Evolutionary conservation across 768 basidiomycete species (phyloP), one percentile per base, ranked within the genome.

Genomic region (Omphalotus guepiniiformis): DNA sequence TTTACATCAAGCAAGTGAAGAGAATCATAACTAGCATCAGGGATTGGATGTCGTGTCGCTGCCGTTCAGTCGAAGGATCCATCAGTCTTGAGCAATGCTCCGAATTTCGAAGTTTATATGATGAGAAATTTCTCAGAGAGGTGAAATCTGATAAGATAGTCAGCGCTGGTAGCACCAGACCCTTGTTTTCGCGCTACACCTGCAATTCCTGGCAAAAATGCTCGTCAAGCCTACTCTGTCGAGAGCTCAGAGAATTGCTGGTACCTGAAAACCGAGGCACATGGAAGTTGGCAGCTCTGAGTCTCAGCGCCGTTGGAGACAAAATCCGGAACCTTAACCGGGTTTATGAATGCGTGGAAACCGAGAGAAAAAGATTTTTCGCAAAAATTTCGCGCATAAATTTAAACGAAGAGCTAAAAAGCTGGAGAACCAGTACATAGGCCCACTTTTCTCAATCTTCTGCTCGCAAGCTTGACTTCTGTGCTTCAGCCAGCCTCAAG

Each of bases 1-100:
- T 64, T 65, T 58, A 79, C 81, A 83, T 56, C 45, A 84, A 66
- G 38, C 75, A 49, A 11, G 63, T 73, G 25, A 83, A 63, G 28
- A 79, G 49, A 30, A 76, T 55, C 16, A 82, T 58, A 6, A 83
- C 49, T 3, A 70, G 68, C 5, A 62, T 56, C 25, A 77, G 66
- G 15, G 64, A 57, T 37, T 63, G 59, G 32, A 70, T 44, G 49
- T 54, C 58, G 46, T 57, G 46, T 47, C 29, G 35, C 37, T 38
- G 46, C 37, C 37, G 25, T 29, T 21, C 37, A 39, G 28, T 11
- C 30, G 19, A 13, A 22, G 22, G 9, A 9, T 9, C 30, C 30
- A 32, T 9, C 30, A n/a, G 30, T n/a, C n/a, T 32, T 9, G 30
- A 9, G 9, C 9, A n/a, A 32, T 9, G n/a, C 30, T 9, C 9